phyloP scores from a whole-genome alignment of 371 early-diverging fungal species.

The Gilbertella persicaria region DNA sequence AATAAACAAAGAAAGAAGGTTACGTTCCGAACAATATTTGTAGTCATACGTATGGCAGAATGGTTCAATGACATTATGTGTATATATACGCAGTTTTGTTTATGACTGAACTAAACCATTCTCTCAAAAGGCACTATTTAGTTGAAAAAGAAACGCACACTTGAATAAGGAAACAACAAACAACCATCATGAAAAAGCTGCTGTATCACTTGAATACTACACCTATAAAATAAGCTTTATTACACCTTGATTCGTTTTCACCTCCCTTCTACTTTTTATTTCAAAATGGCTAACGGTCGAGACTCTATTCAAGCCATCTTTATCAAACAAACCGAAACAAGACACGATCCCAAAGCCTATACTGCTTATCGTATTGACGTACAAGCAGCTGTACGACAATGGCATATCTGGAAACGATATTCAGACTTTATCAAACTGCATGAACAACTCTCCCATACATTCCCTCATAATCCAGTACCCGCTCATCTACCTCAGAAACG shows the following conservation, averaged over 20 bases:
- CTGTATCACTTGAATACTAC: no score
- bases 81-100: neutral
- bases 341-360: constrained; percentile 64
- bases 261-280: constrained; percentile 10
- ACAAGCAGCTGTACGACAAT: constrained; percentile 77
- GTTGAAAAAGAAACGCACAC: no score
- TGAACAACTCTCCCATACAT: constrained; percentile 43
- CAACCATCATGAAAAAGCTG: no score
- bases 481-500: constrained; percentile 66
- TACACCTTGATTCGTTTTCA: neutral
- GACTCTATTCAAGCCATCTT: constrained; percentile 63
- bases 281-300: constrained; percentile 26
- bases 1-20: neutral
- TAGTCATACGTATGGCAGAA: no score
- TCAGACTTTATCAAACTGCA: constrained; percentile 77
- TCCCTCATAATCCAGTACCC: constrained; percentile 62
- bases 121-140: neutral
- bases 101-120: neutral
- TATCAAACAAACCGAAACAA: constrained; percentile 62
- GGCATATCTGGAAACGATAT: constrained; percentile 87
- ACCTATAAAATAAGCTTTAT: no score
- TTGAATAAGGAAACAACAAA: no score
- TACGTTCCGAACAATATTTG: no score
- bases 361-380: constrained; percentile 71
- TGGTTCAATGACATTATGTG: no score